Base-by-base conservation (phyloP, 1,284 basidiomycete genomes). In the Ustilago tritici region DNA sequence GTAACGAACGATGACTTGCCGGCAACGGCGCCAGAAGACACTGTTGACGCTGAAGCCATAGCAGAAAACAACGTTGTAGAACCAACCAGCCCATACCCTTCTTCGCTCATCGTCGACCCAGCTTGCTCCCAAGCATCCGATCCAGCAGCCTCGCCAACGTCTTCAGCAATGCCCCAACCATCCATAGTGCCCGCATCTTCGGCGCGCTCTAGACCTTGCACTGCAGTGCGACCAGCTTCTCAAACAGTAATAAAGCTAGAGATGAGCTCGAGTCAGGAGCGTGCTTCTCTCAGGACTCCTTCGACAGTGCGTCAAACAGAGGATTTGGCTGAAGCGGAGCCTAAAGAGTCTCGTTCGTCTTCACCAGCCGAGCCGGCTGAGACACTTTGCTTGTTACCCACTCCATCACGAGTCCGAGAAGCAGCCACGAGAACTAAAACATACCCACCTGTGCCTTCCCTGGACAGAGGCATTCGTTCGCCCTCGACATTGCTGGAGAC, bases 81-180 rank as follows among this genome's bases (percentile, higher is more conserved):
- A 15, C 28, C 53, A 11, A 19, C 54, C 34, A 54, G 46, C 35
- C 52, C 66, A 4, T 54, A 35, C 32, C 32, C 66, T 4, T 70
- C 69, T 14, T 65, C 63, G 31, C 28, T 58, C 15, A 40, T 62
- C 9, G 69, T 40, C 43, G 55, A 64, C 23, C 49, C 59, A 15
- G 19, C 54, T n/a, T 65, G 59, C 8, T 65, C 57, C 7, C 57
- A 59, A n/a, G 32, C 5, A 10, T 35, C n/a, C 34, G 34, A 59
- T 6, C 46, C 46, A 14, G 46, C 46, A 3, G 34, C 4, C n/a
- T 59, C 57, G 15, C 57, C 35, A 38, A 43, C 49, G 7, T 58
- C 59, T 10, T 60, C 54, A 35, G 40, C 49, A 10, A 52, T 40
- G 11, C 43, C 43, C 3, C 53, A 31, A 12, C 34, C 52, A 10